Percentiles rank a stretch among this genome's conserved stretches.
Evolutionary conservation across 108 stramenopile species (phyloP).

Genomic region (Cyclostephanos invisitatus): DNA sequence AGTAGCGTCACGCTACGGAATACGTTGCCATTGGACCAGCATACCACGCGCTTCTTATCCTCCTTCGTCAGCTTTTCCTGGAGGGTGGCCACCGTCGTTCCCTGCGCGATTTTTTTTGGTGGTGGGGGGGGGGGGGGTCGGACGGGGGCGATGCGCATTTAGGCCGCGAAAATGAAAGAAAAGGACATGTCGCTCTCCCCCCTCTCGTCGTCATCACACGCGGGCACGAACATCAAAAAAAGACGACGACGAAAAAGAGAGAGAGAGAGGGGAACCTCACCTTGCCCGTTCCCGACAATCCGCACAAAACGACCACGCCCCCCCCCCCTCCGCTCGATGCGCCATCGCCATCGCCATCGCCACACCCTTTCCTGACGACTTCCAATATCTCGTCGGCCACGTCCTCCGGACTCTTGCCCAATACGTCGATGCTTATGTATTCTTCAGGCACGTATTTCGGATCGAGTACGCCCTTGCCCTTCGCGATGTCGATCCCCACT

Average conservation of each 20-base stretch:
- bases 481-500: conserved; percentile 78
- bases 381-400: conserved; percentile 74
- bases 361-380: conserved; percentile 24
- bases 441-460: conserved; percentile 73
- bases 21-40: conserved; percentile 91
- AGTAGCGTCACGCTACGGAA: conserved; percentile 84
- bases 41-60: conserved; percentile 64
- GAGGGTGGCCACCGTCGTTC: conserved; percentile 80
- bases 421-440: conserved; percentile 77
- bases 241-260: no score
- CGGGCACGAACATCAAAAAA: no score
- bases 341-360: not conserved
- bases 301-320: conserved; percentile 84
- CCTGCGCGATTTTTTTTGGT: conserved; percentile 39
- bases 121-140: no score
- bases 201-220: no score
- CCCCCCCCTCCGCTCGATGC: conserved; percentile 40
- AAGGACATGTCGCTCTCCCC: no score
- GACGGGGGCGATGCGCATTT: no score
- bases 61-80: conserved; percentile 59
- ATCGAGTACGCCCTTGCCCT: conserved; percentile 84
- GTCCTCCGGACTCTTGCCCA: conserved; percentile 77
- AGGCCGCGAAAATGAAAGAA: not conserved
- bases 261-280: conserved; percentile 9
- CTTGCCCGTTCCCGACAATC: conserved; percentile 85